Conservation (phyloP, 495 filamentous ascomycete species). For the Penicillium herquei region DNA sequence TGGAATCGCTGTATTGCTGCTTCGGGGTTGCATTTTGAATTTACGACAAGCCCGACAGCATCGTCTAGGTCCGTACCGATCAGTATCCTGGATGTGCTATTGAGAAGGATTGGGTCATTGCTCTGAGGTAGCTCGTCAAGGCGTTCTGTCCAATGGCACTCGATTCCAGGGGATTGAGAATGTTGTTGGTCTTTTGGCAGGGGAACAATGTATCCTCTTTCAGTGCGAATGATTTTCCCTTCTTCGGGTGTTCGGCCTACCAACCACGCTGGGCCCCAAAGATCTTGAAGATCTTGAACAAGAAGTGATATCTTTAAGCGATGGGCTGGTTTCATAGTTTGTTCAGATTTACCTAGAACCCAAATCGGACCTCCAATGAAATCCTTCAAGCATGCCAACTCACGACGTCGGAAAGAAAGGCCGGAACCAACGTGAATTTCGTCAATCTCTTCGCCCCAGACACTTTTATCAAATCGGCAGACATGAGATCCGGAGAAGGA, state of each 20-base stretch:
- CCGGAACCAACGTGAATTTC: not conserved
- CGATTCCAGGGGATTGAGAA: not conserved
- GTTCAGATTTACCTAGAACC: not conserved
- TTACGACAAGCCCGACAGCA: not conserved
- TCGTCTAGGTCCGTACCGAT: not conserved
- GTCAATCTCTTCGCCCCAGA: slow-evolving; percentile 1
- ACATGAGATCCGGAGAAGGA: slow-evolving; percentile 3
- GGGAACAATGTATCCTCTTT: slow-evolving; percentile 9
- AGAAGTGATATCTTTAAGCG: slow-evolving; percentile 2
- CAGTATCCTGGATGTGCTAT: not conserved
- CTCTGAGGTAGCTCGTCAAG: not conserved
- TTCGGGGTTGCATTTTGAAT: not conserved
- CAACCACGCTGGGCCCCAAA: slow-evolving; percentile 7
- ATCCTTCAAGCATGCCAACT: slow-evolving; percentile 9
- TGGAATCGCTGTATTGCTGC: not conserved
- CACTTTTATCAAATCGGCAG: slow-evolving; percentile 1
- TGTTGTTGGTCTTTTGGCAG: slow-evolving; percentile 1
- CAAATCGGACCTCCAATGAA: slow-evolving; percentile 10
- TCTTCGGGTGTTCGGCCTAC: slow-evolving; percentile 1
- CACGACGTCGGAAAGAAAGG: not conserved
- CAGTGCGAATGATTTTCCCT: slow-evolving; percentile 8
- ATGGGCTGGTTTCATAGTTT: not conserved
- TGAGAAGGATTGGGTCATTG: not conserved
- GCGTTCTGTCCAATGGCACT: not conserved
- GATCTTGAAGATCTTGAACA: slow-evolving; percentile 7